Percentiles rank a stretch among this genome's conserved stretches.
Evolutionary conservation across 345 rosid species (phyloP).

Genomic region (Boechera divaricarpa): DNA sequence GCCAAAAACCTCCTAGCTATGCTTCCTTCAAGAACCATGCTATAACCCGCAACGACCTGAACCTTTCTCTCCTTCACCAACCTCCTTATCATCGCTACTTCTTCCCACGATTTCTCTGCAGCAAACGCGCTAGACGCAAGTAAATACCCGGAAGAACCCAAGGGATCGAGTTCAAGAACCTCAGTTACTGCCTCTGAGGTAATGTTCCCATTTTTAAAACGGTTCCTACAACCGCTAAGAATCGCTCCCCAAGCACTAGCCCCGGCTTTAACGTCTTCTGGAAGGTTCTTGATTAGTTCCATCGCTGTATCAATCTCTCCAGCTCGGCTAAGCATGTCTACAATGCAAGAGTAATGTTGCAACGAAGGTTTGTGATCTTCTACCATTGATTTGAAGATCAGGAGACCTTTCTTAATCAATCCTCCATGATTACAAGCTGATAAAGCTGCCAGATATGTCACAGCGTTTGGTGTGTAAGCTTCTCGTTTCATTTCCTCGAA

Average conservation of each 20-base stretch:
- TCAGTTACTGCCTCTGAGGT: slow-evolving; percentile 50
- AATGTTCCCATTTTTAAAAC: slow-evolving; percentile 41
- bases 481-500: slow-evolving; percentile 57
- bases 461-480: slow-evolving; percentile 57
- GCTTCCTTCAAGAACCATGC: slow-evolving; percentile 55
- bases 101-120: slow-evolving; percentile 56
- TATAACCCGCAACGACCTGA: slow-evolving; percentile 58
- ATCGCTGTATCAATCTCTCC: slow-evolving; percentile 61
- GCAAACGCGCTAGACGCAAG: slow-evolving; percentile 65
- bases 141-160: slow-evolving; percentile 60
- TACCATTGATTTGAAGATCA: slow-evolving; percentile 63
- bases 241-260: slow-evolving; percentile 75
- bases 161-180: slow-evolving; percentile 65
- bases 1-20: slow-evolving; percentile 52
- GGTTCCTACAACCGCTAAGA: slow-evolving; percentile 64
- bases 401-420: slow-evolving; percentile 62
- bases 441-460: slow-evolving; percentile 65
- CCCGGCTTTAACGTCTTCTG: slow-evolving; percentile 45
- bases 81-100: slow-evolving; percentile 58
- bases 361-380: slow-evolving; percentile 44
- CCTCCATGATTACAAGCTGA: slow-evolving; percentile 85
- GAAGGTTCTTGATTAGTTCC: slow-evolving; percentile 58
- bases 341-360: slow-evolving; percentile 71
- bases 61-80: slow-evolving; percentile 59
- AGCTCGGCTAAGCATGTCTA: slow-evolving; percentile 75